Evolutionary conservation across 495 filamentous ascomycete species (phyloP), one percentile per base, ranked within the genome.

Genomic region (Copromyces sp.): DNA sequence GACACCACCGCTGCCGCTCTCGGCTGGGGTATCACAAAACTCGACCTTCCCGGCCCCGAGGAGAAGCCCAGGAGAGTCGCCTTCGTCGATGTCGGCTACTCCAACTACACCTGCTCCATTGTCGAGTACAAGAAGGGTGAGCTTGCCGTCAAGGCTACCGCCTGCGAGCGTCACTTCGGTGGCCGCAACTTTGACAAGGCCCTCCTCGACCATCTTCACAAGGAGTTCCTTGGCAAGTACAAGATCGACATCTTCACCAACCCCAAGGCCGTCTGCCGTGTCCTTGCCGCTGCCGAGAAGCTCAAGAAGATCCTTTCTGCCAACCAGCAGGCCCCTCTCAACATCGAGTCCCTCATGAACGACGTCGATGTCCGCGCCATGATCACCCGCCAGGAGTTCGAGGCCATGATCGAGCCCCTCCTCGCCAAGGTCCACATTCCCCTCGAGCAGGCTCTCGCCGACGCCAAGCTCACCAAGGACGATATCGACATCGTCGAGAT

Each of bases 321-420:
- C 77, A 98, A 98, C 82, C 90, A 94, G 69, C 87, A 90, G 75
- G 95, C 94, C 4, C 96, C 95, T n/a, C 77, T 99, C 78, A 98
- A 92, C 85, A 97, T 99, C 78, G 95, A 99, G 87, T 97, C 95
- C 24, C 86, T 98, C 74, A 98, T 99, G 95, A 95, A 98, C 80
- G 95, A 99, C 80, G 84, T 95, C 41, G 95, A 99, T 81, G 96
- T 97, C 32, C 89, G 88, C 29, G 85, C 91, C 61, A 90, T 96
- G 87, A 87, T 98, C 76, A 98, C 95, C 81, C 92, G 95, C 77
- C 93, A 97, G 78, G 94, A 98, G 79, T 88, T 99, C 72, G 95
- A 99, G 85, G 88, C 90, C 73, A 90, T 99, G 78, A 86, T 97
- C 65, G 89, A 92, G 85, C 93, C 95, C 42, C 87, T 98, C 37